Percentiles rank a stretch among this genome's conserved stretches.
Conservation (phyloP, 306 rosid genomes). For the Prunus kanzakura region DNA sequence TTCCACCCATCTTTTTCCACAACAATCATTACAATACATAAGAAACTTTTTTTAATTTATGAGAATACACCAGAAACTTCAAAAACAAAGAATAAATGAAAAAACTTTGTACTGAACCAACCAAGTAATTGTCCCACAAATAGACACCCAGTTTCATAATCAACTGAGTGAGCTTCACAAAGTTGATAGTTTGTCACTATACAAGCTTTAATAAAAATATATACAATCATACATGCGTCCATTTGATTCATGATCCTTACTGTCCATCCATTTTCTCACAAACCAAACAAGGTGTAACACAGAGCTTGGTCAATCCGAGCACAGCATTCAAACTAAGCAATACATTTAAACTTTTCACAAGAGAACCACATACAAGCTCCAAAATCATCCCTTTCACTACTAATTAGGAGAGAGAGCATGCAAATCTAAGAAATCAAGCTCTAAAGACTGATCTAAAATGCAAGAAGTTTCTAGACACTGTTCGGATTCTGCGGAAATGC, state of each 20-base stretch:
- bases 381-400: neutral
- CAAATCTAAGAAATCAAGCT: slow-evolving; percentile 4
- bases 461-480: neutral
- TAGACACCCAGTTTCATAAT: neutral
- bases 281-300: neutral
- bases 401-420: neutral
- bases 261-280: neutral
- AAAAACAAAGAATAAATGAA: neutral
- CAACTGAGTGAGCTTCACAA: neutral
- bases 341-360: neutral
- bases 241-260: neutral
- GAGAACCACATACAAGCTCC: neutral
- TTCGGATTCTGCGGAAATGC: neutral
- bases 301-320: neutral
- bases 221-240: neutral
- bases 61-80: neutral
- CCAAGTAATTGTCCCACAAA: neutral
- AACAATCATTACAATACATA: neutral
- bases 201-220: neutral
- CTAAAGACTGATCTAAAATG: neutral
- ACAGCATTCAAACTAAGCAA: neutral
- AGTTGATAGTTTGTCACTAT: neutral
- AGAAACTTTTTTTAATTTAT: neutral
- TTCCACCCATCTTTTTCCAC: slow-evolving; percentile 61
- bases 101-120: neutral